Conservation (phyloP, 2,329 filamentous ascomycete genomes). For the Neoscytalidium dimidiatum region DNA sequence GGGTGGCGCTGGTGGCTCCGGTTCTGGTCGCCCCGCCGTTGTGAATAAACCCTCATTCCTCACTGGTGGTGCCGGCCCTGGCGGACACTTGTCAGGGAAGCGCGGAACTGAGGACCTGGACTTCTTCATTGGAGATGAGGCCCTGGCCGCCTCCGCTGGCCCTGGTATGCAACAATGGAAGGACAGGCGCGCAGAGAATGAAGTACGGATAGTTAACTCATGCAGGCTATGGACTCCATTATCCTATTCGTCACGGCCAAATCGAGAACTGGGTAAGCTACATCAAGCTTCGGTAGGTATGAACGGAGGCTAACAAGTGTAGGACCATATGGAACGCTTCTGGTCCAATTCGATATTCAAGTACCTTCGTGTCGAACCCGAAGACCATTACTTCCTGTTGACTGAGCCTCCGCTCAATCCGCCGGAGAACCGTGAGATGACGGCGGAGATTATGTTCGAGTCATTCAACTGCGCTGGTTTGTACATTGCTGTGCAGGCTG, state of each 20-base stretch:
- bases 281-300: neutral
- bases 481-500: constrained; percentile 97
- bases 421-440: constrained; percentile 98
- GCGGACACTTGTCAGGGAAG: constrained; percentile 84
- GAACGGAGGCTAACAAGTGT: constrained; percentile 23
- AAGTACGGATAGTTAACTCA: neutral
- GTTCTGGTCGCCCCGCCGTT: constrained; percentile 85
- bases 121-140: constrained; percentile 98
- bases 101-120: constrained; percentile 96
- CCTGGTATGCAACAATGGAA: constrained; percentile 60
- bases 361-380: constrained; percentile 94
- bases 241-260: constrained; percentile 96
- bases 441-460: constrained; percentile 99
- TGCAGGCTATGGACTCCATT: constrained; percentile 89
- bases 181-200: neutral
- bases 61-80: constrained; percentile 81
- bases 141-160: constrained; percentile 77
- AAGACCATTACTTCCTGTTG: constrained; percentile 97
- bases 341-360: constrained; percentile 99
- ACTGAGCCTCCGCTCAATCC: constrained; percentile 98
- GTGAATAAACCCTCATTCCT: constrained; percentile 95
- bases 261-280: constrained; percentile 91
- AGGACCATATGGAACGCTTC: constrained; percentile 99
- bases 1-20: constrained; percentile 71
- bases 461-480: constrained; percentile 99